Evolutionary conservation across 2,329 filamentous ascomycete genomes (phyloP), one percentile per base, ranked within the genome.

Genomic region (Fusarium ambrosium): DNA sequence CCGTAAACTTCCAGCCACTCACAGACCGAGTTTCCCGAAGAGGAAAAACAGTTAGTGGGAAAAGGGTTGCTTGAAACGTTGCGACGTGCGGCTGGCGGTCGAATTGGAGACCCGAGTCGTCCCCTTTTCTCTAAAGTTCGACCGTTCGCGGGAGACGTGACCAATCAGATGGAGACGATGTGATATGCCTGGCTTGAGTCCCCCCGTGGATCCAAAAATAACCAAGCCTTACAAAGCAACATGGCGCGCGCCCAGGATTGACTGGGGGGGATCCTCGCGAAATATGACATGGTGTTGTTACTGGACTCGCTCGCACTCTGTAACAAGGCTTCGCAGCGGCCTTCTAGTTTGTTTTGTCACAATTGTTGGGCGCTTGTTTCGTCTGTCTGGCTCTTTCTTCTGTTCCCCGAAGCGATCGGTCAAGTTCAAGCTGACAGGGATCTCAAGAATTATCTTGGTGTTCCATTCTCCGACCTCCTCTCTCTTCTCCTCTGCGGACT

Each of bases 291-390:
- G 43, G 43, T 27, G 13, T 48, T 18, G 18, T 56, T 32, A 20
- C 27, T 27, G 18, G 37, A 41, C 27, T 51, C 41, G 27, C 60
- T 62, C 67, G 62, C 37, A 69, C 29, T 63, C 45, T 48, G 22
- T 63, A 48, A 65, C 69, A 48, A 60, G 58, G 63, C 27, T 58
- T 58, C 20, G 41, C 41, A 45, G 32, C 51, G 45, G 56, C 53
- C 59, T 62, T 62, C 41, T 45, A 45, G 20, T 45, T 29, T 48
- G 16, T 29, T 41, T 41, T 41, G 27, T 39, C 27, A 22, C 48
- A 41, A 14, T 45, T 63, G 9, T 36, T 34, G 59, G 71, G 43
- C 71, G 71, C 71, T 73, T 73, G 71, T 73, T 73, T 73, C 71
- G 71, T 74, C 48, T 32, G 32, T 10, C 32, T 32, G 27, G 27